Evolutionary conservation across 805 yeast species (phyloP), one percentile per base, ranked within the genome.

Genomic region (Millerozyma acaciae): DNA sequence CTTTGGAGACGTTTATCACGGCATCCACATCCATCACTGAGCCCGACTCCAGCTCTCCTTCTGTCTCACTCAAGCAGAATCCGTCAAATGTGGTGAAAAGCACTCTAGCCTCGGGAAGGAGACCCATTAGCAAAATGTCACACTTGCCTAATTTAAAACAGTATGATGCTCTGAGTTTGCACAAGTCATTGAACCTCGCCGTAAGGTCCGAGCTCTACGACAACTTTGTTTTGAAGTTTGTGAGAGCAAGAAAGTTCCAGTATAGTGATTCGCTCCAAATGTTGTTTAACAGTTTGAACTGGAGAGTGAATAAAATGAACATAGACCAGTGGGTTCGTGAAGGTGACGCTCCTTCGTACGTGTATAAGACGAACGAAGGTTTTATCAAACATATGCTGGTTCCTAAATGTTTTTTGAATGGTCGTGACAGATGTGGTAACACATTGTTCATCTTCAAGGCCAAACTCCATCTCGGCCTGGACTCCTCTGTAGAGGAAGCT

Each of bases 171-270:
- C n/a, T n/a, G 15, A 68, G 66, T 14, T 50, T 78, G 6, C 74
- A 75, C 40, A 55, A 55, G 18, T 53, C 79, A 82, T 8, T 88
- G 4, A 21, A 42, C 26, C 21, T 18, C 6, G 44, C 35, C 15
- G 7, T 30, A 3, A 78, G 90, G 60, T 73, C 78, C 26, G 97
- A 90, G 55, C 70, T 80, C 29, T 84, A 94, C 3, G 99, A 93
- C 57, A 81, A 84, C 47, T 58, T 80, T 44, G 32, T 86, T 19
- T 67, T 89, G 50, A 73, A 95, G 48, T 89, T 82, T 49, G 60
- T 85, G 16, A 72, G 95, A 46, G 96, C 96, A 23, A 78, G 96
- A 60, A 87, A 87, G 60, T 87, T 87, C 80, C 77, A 83, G 43
- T 68, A 79, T 15, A 80, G 77, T 45, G 75, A 78, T 49, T 70